A percentile compares a stretch with the other conserved stretches of the same genome.
phyloP scores from a whole-genome alignment of 345 rosid species.

The Cardamine chenopodiifolia region DNA sequence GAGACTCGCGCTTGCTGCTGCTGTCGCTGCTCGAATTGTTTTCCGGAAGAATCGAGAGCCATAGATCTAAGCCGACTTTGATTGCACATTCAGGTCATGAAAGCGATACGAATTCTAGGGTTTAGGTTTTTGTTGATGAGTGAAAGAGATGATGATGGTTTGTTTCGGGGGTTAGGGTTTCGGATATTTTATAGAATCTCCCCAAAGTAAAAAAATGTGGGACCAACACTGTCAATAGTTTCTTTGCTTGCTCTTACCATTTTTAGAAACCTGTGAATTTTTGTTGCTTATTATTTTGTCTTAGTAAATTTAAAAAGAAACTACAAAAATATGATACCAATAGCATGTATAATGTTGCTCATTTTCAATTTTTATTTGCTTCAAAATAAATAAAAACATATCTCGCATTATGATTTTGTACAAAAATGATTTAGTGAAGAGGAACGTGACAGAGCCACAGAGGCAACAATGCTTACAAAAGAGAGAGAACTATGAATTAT shows the following conservation, averaged over 20 bases:
- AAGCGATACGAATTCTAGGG: slow-evolving; percentile 41
- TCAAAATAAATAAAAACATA: not conserved
- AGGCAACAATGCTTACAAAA: slow-evolving; percentile 28
- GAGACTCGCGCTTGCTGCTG: slow-evolving; percentile 20
- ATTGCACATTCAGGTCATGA: slow-evolving; percentile 40
- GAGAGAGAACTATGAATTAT: slow-evolving; percentile 10
- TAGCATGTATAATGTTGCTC: not conserved
- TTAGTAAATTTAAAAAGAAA: not conserved
- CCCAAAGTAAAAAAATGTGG: slow-evolving; percentile 17
- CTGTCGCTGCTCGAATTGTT: slow-evolving; percentile 30
- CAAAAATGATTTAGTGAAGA: slow-evolving; percentile 24
- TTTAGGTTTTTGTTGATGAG: slow-evolving; percentile 33
- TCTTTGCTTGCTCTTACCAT: not conserved
- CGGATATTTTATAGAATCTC: slow-evolving; percentile 15
- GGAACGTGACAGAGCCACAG: slow-evolving; percentile 8
- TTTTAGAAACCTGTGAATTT: slow-evolving; percentile 11
- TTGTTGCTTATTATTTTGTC: not conserved
- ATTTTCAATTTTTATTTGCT: not conserved
- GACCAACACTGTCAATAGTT: not conserved
- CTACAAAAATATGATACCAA: not conserved
- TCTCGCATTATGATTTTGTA: slow-evolving; percentile 4
- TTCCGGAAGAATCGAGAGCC: slow-evolving; percentile 43
- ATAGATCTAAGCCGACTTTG: slow-evolving; percentile 29
- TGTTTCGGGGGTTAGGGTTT: slow-evolving; percentile 49
- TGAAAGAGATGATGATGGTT: slow-evolving; percentile 41